Base-by-base conservation (phyloP, 495 filamentous ascomycete genomes). In the Darksidea phi region DNA sequence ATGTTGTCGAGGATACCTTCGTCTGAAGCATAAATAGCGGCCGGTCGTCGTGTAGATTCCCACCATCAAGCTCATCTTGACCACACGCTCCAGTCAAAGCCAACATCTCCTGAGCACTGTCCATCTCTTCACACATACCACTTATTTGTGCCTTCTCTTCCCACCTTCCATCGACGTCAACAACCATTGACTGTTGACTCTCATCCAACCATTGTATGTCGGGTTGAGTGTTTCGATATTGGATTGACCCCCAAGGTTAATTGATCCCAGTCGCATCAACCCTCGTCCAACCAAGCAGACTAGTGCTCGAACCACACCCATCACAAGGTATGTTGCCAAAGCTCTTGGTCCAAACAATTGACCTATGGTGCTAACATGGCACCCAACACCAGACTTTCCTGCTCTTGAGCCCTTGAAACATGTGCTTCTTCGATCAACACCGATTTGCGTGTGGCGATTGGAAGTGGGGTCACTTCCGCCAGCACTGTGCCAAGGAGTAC, bases 401-500 rank as follows among this genome's bases (percentile, higher is more conserved):
- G 57, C 28, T 32, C 28, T 32, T 32, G 28, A 32, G 15, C 56
- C 60, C 61, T 64, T 68, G 61, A 73, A 78, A 66, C 56, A 86
- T 87, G 84, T 86, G 84, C 77, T 86, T 81, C 75, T 86, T 80
- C 72, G 84, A 86, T 60, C 81, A 83, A 64, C 79, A 78, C 59
- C 75, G 77, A 32, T 87, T 81, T 77, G 64, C 51, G 41, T 98
- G 94, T 77, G 86, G 86, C 70, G 93, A 94, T 80, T 97, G 86
- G 85, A 93, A 92, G 75, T 98, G 95, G 94, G 89, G 89, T 67
- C 86, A 86, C 74, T 97, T 97, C 81, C 86, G 89, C 63, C 83
- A 92, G 75, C 94, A 96, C 66, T 98, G 95, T 84, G 86, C 88
- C 73, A 88, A 88, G 76, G 94, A 98, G 70, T 96, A 97, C 78